Base-by-base conservation (phyloP, 805 yeast genomes). In the Saturnispora sanitii region DNA sequence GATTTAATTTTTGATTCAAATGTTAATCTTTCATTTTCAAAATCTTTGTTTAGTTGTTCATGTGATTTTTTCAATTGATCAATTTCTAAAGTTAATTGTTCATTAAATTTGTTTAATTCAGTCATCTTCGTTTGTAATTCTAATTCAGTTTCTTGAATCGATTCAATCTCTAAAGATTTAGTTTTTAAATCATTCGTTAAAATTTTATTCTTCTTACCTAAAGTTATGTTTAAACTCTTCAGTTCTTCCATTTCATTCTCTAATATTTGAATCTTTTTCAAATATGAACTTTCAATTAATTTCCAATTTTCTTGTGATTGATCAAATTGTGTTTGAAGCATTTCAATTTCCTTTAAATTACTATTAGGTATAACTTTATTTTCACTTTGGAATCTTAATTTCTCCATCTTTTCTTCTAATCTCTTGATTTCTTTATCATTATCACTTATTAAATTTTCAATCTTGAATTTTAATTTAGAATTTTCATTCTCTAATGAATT, bases 221-320 rank as follows among this genome's bases (percentile, higher is more conserved):
- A 49, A 12, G 43, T 51, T 15, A 56, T 30, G 46, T 63, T 62
- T 32, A 55, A 57, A 34, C 51, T 52, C 30, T 54, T 52, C 35
- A 67, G 48, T 5, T 57, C 59, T 27, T 65, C 70, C 6, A 72
- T 54, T 39, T 75, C 76, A 36, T 52, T 55, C 43, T 73, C 71
- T n/a, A 70, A 48, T 13, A 50, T 43, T 4, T 71, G 56, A 16
- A 79, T 65, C 43, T 71, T 72, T 7, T 61, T 56, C 45, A 68
- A 63, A 44, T 86, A 66, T 3, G 76, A 67, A 30, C 81, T 71
- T 57, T 92, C 96, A 33, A 86, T 77, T 16, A 77, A 64, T 42
- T 81, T 79, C 94, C 95, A 85, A 56, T 81, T 84, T 47, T 79
- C 85, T 42, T 80, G 80, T 0, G 90, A 82, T 13, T 78, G 70